Conservation (phyloP, 2,329 filamentous ascomycete species). For the Colletotrichum godetiae region DNA sequence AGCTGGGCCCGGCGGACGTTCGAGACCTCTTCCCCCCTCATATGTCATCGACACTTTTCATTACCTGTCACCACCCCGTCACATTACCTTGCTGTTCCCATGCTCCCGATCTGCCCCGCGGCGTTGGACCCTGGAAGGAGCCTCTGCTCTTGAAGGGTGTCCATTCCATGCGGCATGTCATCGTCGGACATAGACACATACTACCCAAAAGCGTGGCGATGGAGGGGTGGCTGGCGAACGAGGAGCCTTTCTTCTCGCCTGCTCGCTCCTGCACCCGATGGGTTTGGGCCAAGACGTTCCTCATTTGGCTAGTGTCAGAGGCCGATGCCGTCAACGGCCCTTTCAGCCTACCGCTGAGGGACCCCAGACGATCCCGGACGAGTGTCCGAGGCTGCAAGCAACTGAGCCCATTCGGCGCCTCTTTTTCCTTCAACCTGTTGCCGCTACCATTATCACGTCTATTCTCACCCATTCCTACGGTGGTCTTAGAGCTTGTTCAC, state of each 20-base stretch:
- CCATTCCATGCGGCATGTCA: conserved; percentile 28
- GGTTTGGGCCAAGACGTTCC: conserved; percentile 8
- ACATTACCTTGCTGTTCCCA: neutral
- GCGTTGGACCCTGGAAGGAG: conserved; percentile 20
- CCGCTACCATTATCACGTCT: neutral
- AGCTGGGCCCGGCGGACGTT: neutral
- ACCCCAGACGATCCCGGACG: conserved; percentile 31
- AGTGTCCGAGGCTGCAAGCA: conserved; percentile 28
- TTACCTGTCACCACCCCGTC: neutral
- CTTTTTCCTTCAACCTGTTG: neutral
- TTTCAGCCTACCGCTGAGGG: conserved; percentile 11
- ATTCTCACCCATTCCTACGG: neutral
- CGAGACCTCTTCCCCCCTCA: neutral
- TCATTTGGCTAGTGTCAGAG: conserved; percentile 32
- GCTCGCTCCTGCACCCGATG: conserved; percentile 20
- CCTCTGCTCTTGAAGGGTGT: conserved; percentile 15
- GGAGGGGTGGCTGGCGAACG: conserved; percentile 28
- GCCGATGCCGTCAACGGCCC: conserved; percentile 33
- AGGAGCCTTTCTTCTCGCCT: conserved; percentile 7
- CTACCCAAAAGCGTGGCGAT: conserved; percentile 37
- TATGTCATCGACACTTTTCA: neutral
- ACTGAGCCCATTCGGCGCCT: neutral
- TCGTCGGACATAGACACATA: conserved; percentile 26
- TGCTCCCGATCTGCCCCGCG: neutral
- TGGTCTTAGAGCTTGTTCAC: neutral